phyloP scores from a whole-genome alignment of 768 basidiomycete species.

The Chalciporus chontae region DNA sequence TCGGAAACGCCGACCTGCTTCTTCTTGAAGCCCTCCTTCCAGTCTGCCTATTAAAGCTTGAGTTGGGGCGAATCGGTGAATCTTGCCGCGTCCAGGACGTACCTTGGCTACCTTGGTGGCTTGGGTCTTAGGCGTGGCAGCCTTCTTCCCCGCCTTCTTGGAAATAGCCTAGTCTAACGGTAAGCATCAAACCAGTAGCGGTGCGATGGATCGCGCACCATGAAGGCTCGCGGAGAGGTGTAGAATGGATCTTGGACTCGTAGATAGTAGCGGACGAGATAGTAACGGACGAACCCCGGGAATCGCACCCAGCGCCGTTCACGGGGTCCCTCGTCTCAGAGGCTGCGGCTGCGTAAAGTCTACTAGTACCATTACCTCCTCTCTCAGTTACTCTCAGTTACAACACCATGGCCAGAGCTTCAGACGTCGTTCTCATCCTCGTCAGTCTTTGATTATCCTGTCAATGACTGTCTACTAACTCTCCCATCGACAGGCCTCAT shows the following conservation, averaged over 20 bases:
- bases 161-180: conserved; percentile 61
- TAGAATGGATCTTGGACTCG: neutral
- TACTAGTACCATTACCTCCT: too few relatives aligned
- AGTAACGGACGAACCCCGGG: conserved; percentile 8
- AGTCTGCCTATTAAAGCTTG: conserved; percentile 71
- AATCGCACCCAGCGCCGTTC: conserved; percentile 5
- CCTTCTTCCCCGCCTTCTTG: conserved; percentile 90
- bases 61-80: conserved; percentile 8
- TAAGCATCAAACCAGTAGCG: conserved; percentile 2
- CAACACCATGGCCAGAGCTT: conserved; percentile 47
- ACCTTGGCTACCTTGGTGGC: conserved; percentile 75
- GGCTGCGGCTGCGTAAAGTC: conserved; percentile 16
- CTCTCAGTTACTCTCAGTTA: too few relatives aligned
- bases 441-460: conserved; percentile 36
- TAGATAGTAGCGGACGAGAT: neutral
- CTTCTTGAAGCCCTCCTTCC: conserved; percentile 99
- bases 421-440: conserved; percentile 77
- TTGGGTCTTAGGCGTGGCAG: conserved; percentile 56
- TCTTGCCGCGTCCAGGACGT: conserved; percentile 7
- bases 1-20: conserved; percentile 97
- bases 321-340: conserved; percentile 24
- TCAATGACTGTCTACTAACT: neutral
- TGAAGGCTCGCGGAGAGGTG: conserved; percentile 10
- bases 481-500: conserved; percentile 54
- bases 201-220: conserved; percentile 15